Conservation (phyloP, 257 asterid species). For the Forsythia suspensa region DNA sequence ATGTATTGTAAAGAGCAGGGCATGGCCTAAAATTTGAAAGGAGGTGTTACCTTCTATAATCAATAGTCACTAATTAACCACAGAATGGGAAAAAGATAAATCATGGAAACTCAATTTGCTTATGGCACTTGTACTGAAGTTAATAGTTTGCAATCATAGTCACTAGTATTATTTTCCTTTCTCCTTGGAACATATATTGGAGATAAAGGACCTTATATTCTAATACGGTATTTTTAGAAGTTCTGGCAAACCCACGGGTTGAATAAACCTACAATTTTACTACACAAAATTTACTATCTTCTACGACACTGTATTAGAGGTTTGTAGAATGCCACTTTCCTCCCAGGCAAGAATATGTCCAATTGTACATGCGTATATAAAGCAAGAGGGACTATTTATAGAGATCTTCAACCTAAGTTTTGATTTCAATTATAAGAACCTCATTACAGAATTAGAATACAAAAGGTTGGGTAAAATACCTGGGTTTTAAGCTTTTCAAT, state of each 20-base stretch:
- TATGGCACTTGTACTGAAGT: no score
- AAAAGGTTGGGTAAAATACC: constrained; percentile 30
- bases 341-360: background rate
- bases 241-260: background rate
- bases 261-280: background rate
- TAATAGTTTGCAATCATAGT: background rate
- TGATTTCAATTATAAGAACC: background rate
- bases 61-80: background rate
- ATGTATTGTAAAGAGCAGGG: background rate
- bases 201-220: background rate
- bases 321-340: background rate
- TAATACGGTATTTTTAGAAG: background rate
- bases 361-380: background rate
- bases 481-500: constrained; percentile 35
- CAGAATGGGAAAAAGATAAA: background rate
- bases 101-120: background rate
- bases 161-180: background rate
- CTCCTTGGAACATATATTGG: background rate
- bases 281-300: no score
- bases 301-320: background rate
- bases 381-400: background rate
- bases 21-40: background rate
- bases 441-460: background rate
- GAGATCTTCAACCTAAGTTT: no score
- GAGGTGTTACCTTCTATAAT: background rate